These are phyloP conservation scores for Saposhnikovia divaricata DNA, from an alignment of 129 eudicot species.

Conservation along the genomic window DNA sequence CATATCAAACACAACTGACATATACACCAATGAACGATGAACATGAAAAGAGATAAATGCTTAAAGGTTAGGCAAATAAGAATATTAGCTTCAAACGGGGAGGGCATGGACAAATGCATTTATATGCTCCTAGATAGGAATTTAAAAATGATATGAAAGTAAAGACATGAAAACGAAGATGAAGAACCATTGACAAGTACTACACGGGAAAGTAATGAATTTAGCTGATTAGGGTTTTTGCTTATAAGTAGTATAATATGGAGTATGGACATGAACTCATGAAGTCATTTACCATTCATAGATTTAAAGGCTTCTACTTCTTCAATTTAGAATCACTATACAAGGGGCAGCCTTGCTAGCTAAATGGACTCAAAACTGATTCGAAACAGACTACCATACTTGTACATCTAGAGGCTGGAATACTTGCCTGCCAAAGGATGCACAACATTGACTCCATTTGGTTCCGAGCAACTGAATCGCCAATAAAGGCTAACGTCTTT, in stretches of 20 bases:
- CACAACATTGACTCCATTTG: conserved; percentile 96
- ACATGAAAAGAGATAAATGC: neutral
- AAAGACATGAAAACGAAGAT: neutral
- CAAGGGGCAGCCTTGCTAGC: neutral
- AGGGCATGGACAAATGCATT: neutral
- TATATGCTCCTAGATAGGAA: neutral
- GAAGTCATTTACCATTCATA: neutral
- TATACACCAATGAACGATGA: neutral
- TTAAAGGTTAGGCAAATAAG: neutral
- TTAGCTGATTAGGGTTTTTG: neutral
- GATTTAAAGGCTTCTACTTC: neutral
- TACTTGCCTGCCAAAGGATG: conserved; percentile 90
- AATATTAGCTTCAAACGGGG: neutral
- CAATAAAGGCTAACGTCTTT: conserved; percentile 80
- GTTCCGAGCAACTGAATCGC: conserved; percentile 96
- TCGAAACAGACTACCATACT: neutral
- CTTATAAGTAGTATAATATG: neutral
- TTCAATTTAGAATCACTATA: neutral
- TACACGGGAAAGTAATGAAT: neutral
- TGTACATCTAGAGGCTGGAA: neutral
- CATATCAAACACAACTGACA: neutral
- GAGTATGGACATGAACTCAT: neutral
- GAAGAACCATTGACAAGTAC: neutral
- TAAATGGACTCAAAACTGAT: neutral
- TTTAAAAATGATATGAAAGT: neutral